These are phyloP conservation scores for Alternaria conjuncta DNA, from an alignment of 2,329 filamentous ascomycete species.

Conservation along the genomic window DNA sequence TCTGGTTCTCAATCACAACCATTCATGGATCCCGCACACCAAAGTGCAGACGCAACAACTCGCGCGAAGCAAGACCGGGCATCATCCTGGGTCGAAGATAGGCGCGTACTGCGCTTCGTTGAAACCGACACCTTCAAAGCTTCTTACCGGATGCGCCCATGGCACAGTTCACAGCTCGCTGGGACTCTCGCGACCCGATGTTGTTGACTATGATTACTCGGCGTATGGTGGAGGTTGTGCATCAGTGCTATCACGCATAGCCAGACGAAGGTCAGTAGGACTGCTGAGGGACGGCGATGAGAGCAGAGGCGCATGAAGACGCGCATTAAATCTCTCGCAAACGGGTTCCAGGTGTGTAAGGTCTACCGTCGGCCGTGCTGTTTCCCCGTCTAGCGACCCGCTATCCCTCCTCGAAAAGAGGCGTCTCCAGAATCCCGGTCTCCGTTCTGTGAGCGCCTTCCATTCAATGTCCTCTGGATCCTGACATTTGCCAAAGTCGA, in stretches of 20 bases:
- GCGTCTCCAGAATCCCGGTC: not conserved
- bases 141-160: not conserved
- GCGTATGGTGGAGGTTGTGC: not conserved
- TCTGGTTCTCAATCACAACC: not conserved
- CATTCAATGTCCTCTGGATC: not conserved
- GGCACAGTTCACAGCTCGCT: not conserved
- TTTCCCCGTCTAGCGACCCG: not conserved
- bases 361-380: not conserved
- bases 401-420: not conserved
- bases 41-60: not conserved
- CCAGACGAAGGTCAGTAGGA: not conserved
- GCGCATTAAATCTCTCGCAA: not conserved
- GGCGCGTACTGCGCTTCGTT: not conserved
- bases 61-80: not conserved
- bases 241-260: not conserved
- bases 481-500: not conserved
- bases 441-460: not conserved
- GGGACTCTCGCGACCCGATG: not conserved
- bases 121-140: not conserved
- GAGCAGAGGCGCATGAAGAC: not conserved
- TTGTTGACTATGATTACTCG: not conserved
- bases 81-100: not conserved
- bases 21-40: not conserved
- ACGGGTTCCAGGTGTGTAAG: not conserved
- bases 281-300: not conserved